phyloP scores from a whole-genome alignment of 2,329 filamentous ascomycete genomes.

The Talaromyces islandicus region DNA sequence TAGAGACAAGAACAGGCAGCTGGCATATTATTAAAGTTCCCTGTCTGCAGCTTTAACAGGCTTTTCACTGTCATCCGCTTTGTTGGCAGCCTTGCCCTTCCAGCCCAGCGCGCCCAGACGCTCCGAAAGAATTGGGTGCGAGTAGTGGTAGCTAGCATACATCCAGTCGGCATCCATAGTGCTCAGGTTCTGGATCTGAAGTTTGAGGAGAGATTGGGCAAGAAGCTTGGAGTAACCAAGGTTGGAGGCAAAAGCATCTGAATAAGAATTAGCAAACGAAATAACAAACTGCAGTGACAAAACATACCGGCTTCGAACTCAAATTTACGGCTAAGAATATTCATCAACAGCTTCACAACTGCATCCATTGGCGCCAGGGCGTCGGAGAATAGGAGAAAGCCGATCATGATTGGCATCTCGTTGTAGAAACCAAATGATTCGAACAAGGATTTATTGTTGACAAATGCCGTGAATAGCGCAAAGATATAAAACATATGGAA shows the following conservation, averaged over 20 bases:
- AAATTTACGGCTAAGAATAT: constrained; percentile 86
- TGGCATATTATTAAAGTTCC: constrained; percentile 54
- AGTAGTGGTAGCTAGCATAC: constrained; percentile 98
- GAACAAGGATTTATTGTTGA: constrained; percentile 91
- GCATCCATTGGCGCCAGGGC: constrained; percentile 91
- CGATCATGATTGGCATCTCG: constrained; percentile 86
- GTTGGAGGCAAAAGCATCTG: constrained; percentile 74
- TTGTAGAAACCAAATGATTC: constrained; percentile 80
- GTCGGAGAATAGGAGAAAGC: constrained; percentile 95
- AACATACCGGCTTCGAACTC: constrained; percentile 84
- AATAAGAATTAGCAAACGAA: constrained; percentile 1
- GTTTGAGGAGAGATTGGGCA: constrained; percentile 83
- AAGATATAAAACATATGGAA: constrained; percentile 95
- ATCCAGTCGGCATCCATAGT: constrained; percentile 99
- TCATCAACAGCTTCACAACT: constrained; percentile 92
- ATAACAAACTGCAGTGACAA: background rate
- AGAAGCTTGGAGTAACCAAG: constrained; percentile 82
- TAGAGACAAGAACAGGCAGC: background rate
- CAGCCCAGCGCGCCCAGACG: constrained; percentile 85
- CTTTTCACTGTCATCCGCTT: constrained; percentile 50
- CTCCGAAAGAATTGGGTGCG: constrained; percentile 92
- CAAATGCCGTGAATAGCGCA: constrained; percentile 90
- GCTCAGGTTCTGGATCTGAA: constrained; percentile 96
- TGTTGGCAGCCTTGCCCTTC: constrained; percentile 55
- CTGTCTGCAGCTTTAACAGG: constrained; percentile 67